These are phyloP conservation scores for Brassica balearica DNA, from an alignment of 441 rosid genomes.

Conservation along the genomic window DNA sequence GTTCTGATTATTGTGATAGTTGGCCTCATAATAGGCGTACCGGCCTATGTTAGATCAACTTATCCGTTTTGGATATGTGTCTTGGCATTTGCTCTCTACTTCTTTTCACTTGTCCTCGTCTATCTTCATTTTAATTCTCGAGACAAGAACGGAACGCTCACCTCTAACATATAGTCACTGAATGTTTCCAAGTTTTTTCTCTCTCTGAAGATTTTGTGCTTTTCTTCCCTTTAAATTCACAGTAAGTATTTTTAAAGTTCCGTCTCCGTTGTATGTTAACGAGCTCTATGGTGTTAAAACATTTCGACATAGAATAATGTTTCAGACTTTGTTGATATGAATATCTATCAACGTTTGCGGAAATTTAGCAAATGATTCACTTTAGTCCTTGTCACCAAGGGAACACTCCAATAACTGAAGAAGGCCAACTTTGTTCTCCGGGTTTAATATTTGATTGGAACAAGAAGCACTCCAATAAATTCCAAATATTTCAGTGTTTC, in stretches of 20 bases:
- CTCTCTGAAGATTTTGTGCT: not conserved
- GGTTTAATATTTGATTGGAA: not conserved
- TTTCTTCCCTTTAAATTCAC: not conserved
- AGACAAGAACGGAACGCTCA: conserved; percentile 1
- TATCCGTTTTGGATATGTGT: conserved; percentile 63
- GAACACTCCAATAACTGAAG: not conserved
- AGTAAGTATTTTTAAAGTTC: not conserved
- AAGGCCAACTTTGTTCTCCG: not conserved
- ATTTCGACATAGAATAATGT: not conserved
- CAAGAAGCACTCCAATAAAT: not conserved
- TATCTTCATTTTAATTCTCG: conserved; percentile 48
- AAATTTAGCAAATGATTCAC: not conserved
- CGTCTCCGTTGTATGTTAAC: not conserved
- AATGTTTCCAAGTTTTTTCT: conserved; percentile 1
- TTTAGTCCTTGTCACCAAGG: not conserved
- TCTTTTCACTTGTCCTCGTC: conserved; percentile 56
- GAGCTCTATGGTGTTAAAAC: not conserved
- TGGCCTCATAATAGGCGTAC: conserved; percentile 55
- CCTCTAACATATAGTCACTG: conserved; percentile 10
- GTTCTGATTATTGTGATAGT: conserved; percentile 54
- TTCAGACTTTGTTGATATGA: not conserved
- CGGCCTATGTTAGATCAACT: conserved; percentile 49
- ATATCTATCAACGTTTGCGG: not conserved
- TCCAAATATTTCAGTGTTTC: not conserved
- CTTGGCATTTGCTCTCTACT: conserved; percentile 56